Base-by-base conservation (phyloP, 2,329 filamentous ascomycete genomes). In the Huntiella moniliformis region DNA sequence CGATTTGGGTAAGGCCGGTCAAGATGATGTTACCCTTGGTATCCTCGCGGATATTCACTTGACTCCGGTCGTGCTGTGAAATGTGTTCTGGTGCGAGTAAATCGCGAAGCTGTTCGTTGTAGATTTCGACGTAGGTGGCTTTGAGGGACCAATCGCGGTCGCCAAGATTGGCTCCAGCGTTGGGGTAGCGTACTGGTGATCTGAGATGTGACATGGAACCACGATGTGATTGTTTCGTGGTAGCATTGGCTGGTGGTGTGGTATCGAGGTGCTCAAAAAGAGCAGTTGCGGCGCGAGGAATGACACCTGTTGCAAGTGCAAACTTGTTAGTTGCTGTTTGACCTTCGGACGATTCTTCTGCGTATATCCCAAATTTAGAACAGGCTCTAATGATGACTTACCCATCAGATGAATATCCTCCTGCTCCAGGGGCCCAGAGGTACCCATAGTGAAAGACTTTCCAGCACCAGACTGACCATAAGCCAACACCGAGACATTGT, bases 391-490 rank as follows among this genome's bases (percentile, higher is more conserved):
- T 28, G 10, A 28, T 28, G 13, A 64, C 80, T 61, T 71, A 91
- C 85, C 86, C 82, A 88, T 91, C 28, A 75, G 62, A 5, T 79
- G 72, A 28, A 68, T 53, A 55, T 88, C 71, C 18, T 67, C 69
- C 56, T 92, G 81, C 56, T 95, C 87, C 16, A 62, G 62, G 2
- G 87, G 84, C 4, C 86, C 86, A 1, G 88, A 86, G 0, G 91
- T 98, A 48, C 91, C 91, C 91, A 98, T 98, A 0, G 91, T 98
- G 59, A 93, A 96, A 2, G 88, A 96, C 65, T 98, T 98, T 54
- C 91, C 91, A 8, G 91, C 86, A 47, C 91, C 91, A 22, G 91
- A 98, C 66, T 98, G 91, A 53, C 91, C 91, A 57, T 98, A 98
- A 41, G 91, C 91, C 55, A 98, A 67, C 42, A 98, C 76, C 3